Evolutionary conservation across 345 rosid species (phyloP).

Genomic region (Triadica sebifera): DNA sequence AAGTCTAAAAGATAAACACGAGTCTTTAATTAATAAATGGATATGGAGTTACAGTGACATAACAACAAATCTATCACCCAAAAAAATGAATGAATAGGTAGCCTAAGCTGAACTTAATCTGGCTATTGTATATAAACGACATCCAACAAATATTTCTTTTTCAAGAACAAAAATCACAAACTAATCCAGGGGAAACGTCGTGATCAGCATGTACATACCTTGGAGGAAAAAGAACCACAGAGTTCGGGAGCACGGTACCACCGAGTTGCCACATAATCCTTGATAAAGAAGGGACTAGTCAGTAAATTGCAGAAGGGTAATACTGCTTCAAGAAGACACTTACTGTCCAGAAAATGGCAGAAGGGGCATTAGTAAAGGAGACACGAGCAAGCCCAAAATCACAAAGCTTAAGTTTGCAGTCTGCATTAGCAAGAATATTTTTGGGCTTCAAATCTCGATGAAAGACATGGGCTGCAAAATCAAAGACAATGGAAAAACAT

Average conservation of each 20-base stretch:
- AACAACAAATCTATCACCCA: neutral
- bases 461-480: conserved; percentile 76
- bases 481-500: neutral
- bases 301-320: conserved; percentile 21
- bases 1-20: neutral
- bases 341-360: conserved; percentile 99
- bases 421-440: conserved; percentile 94
- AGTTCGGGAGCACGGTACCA: conserved; percentile 99
- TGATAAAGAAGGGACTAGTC: conserved; percentile 33
- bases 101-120: neutral
- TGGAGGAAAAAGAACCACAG: conserved; percentile 92
- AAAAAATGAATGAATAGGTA: neutral
- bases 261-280: conserved; percentile 99
- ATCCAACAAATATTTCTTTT: neutral
- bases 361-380: conserved; percentile 85
- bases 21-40: neutral
- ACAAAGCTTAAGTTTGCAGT: conserved; percentile 96
- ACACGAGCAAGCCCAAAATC: conserved; percentile 98
- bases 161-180: neutral
- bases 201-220: conserved; percentile 41
- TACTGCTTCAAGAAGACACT: conserved; percentile 40
- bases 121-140: neutral
- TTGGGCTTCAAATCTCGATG: conserved; percentile 96
- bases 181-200: neutral
- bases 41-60: neutral